These are phyloP conservation scores for Fomitopsis schrenkii DNA, from an alignment of 1,284 basidiomycete species.

Conservation along the genomic window DNA sequence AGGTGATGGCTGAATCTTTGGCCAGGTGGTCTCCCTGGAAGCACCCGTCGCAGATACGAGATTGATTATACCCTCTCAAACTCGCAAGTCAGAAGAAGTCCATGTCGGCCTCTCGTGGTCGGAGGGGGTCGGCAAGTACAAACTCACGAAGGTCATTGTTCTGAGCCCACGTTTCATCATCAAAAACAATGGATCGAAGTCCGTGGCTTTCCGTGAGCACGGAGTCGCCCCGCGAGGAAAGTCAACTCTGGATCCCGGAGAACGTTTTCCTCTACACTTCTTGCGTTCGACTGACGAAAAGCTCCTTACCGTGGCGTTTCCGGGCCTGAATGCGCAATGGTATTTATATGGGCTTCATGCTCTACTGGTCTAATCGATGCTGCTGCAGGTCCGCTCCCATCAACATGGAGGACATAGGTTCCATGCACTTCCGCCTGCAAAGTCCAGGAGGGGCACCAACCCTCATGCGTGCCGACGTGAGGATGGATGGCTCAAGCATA, in stretches of 20 bases:
- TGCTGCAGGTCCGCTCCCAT: conserved; percentile 82
- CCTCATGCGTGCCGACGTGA: conserved; percentile 80
- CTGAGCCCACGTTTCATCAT: conserved; percentile 89
- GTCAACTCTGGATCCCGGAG: conserved; percentile 63
- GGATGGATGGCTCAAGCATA: conserved; percentile 86
- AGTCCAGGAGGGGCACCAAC: conserved; percentile 41
- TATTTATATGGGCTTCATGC: conserved; percentile 26
- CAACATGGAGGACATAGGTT: conserved; percentile 90
- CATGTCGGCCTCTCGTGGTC: conserved; percentile 91
- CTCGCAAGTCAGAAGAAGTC: conserved; percentile 72
- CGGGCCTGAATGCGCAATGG: conserved; percentile 86
- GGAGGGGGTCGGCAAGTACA: conserved; percentile 95
- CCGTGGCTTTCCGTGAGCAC: conserved; percentile 84
- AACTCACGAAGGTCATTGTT: conserved; percentile 93
- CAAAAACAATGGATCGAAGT: conserved; percentile 73
- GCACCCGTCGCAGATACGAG: conserved; percentile 89
- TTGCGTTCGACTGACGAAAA: conserved; percentile 67
- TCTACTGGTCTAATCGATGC: neutral
- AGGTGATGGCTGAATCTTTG: neutral
- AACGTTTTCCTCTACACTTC: conserved; percentile 69
- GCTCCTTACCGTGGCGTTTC: conserved; percentile 80
- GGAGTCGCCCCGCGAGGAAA: conserved; percentile 69
- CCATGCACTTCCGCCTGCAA: conserved; percentile 73
- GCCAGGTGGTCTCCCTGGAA: conserved; percentile 83
- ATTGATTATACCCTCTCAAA: conserved; percentile 69